These are phyloP conservation scores for Strobilomyces echinocephalus DNA, from an alignment of 768 basidiomycete genomes.

Conservation along the genomic window DNA sequence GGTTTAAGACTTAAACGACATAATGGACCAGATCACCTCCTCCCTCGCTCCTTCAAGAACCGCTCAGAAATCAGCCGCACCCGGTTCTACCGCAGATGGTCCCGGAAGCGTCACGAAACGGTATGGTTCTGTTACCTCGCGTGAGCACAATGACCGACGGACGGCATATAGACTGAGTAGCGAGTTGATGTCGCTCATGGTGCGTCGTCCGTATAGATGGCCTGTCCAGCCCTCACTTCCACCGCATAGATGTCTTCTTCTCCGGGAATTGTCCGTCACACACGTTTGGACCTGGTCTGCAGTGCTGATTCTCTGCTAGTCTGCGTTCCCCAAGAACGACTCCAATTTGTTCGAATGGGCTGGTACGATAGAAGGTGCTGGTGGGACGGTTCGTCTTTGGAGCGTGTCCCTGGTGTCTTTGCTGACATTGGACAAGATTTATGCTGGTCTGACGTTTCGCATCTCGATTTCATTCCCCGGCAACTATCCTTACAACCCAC, in stretches of 20 bases:
- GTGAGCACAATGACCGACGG: slow-evolving; percentile 1
- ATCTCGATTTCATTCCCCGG: slow-evolving; percentile 81
- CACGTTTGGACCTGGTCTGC: not conserved
- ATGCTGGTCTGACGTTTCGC: slow-evolving; percentile 74
- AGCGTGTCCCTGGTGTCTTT: not conserved
- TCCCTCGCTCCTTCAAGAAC: slow-evolving; percentile 58
- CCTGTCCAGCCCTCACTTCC: slow-evolving; percentile 4
- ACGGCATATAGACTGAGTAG: slow-evolving; percentile 54
- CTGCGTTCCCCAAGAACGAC: slow-evolving; percentile 85
- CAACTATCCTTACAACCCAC: slow-evolving; percentile 85
- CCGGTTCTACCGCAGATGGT: slow-evolving; percentile 50
- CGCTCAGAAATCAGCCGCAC: slow-evolving; percentile 51
- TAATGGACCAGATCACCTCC: slow-evolving; percentile 69
- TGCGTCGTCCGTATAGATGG: slow-evolving; percentile 34
- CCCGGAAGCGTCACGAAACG: slow-evolving; percentile 83
- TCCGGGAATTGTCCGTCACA: slow-evolving; percentile 70
- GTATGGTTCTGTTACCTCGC: slow-evolving; percentile 32
- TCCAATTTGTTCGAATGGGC: slow-evolving; percentile 87
- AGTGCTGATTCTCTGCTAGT: slow-evolving; percentile 40
- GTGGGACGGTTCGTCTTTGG: slow-evolving; percentile 49
- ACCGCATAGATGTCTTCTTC: slow-evolving; percentile 72
- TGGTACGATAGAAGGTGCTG: slow-evolving; percentile 80
- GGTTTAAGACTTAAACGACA: slow-evolving; percentile 5
- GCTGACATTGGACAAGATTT: slow-evolving; percentile 47
- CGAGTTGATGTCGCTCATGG: slow-evolving; percentile 89